These are phyloP conservation scores for Cenchrus fungigraminus DNA, from an alignment of 176 grass and related monocot genomes.

Conservation along the genomic window DNA sequence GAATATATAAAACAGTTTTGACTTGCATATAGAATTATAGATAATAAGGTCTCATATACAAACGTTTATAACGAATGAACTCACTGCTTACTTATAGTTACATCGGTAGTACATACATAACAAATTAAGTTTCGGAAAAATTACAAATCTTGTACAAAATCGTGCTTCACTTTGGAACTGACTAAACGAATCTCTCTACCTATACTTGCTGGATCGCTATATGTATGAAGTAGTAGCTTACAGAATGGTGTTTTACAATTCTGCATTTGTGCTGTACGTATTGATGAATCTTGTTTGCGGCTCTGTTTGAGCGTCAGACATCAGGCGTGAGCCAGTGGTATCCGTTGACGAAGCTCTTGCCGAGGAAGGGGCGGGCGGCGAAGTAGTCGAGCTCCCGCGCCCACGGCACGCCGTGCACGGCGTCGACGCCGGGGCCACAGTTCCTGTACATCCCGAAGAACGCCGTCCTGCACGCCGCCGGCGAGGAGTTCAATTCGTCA, in stretches of 20 bases:
- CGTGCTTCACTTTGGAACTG: neutral
- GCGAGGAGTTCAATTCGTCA: too few relatives aligned
- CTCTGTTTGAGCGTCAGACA: slow-evolving; percentile 36
- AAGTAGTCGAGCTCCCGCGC: slow-evolving; percentile 85
- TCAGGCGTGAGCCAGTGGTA: slow-evolving; percentile 91
- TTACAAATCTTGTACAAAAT: neutral
- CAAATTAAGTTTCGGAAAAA: neutral
- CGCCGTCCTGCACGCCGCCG: slow-evolving; percentile 56
- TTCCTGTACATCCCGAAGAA: slow-evolving; percentile 91
- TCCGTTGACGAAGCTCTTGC: slow-evolving; percentile 94
- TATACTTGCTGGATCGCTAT: neutral
- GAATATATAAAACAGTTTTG: neutral
- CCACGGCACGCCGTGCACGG: slow-evolving; percentile 86
- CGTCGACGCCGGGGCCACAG: slow-evolving; percentile 78
- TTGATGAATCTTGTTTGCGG: slow-evolving; percentile 7
- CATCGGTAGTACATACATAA: slow-evolving; percentile 1
- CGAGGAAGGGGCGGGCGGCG: slow-evolving; percentile 78
- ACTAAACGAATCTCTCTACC: slow-evolving; percentile 44
- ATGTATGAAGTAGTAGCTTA: neutral
- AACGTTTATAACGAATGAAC: neutral
- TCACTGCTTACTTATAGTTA: slow-evolving; percentile 15
- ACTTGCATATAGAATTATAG: neutral
- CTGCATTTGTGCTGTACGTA: slow-evolving; percentile 25
- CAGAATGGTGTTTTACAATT: slow-evolving; percentile 4
- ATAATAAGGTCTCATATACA: neutral